Evolutionary conservation across 257 asterid genomes (phyloP).

Genomic region (Solanum clarkiae): DNA sequence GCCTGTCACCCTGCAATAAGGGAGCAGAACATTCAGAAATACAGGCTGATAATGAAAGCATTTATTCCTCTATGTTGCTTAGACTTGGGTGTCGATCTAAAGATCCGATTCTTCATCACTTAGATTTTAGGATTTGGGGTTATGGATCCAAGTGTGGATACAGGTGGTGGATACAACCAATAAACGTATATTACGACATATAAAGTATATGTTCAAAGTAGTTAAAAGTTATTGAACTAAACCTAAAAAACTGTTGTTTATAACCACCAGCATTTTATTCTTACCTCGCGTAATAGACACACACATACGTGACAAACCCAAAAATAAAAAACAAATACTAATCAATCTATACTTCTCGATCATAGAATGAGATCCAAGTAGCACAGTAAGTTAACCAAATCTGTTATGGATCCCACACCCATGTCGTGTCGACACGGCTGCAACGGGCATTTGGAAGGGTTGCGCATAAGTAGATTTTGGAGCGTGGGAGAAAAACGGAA

Average conservation of each 20-base stretch:
- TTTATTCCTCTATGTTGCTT: background rate
- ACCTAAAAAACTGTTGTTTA: background rate
- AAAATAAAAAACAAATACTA: background rate
- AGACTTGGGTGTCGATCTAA: background rate
- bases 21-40: background rate
- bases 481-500: background rate
- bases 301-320: background rate
- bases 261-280: background rate
- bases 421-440: background rate
- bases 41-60: background rate
- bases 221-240: background rate
- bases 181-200: background rate
- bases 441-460: background rate
- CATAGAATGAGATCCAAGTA: background rate
- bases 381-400: background rate
- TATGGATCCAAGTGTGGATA: background rate
- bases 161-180: background rate
- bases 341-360: background rate
- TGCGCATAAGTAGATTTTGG: background rate
- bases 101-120: background rate
- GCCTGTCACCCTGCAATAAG: conserved; percentile 21
- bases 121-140: background rate
- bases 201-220: background rate
- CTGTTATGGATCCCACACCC: background rate
- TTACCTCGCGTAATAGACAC: background rate